Base-by-base conservation (phyloP, 108 stramenopile species). In the Schizochytrium sp. region DNA sequence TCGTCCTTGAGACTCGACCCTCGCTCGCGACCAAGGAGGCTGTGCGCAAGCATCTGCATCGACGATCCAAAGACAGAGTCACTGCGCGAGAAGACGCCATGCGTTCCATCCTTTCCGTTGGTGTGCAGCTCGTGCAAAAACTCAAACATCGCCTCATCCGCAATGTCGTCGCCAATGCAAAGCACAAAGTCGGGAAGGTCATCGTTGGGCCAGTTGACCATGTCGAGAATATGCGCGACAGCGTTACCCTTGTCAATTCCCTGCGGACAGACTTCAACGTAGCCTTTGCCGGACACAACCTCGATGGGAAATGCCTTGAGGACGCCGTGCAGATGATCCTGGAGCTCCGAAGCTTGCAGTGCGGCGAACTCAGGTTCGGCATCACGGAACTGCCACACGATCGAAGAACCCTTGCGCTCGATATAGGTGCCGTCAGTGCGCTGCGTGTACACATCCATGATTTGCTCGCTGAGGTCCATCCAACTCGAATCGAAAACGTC, bases 291-390 rank as follows among this genome's bases (percentile, higher is more conserved):
- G n/a, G 91, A 63, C 57, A 99, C 76, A 90, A 99, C 97, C 90
- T 98, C 98, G 53, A 99, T 96, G 43, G 96, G 93, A 90, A 95
- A 97, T 60, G 94, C 93, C 90, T 95, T 92, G 43, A 99, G 90
- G 28, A 97, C 97, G 60, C 95, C 95, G 18, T 93, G 94, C 47
- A 99, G 87, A 89, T 99, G 99, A 63, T 98, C 98, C 93, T 99
- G 97, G 94, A 99, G 96, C 97, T 99, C 97, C 92, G 91, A 97
- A 94, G 93, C 91, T 88, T 95, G 95, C 92, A 95, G 45, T 53
- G 45, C 72, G 47, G 94, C 95, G 53, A 94, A 95, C 83, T 95
- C 95, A 14, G 94, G 93, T 72, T 95, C 95, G 5, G 95, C 94
- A 88, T 95, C 94, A 28, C 94, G 45, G 87, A 87, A 95, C 91